A percentile compares a stretch with the other conserved stretches of the same genome.
phyloP scores from a whole-genome alignment of 345 rosid genomes.

The Eucalyptus erythrocorys region DNA sequence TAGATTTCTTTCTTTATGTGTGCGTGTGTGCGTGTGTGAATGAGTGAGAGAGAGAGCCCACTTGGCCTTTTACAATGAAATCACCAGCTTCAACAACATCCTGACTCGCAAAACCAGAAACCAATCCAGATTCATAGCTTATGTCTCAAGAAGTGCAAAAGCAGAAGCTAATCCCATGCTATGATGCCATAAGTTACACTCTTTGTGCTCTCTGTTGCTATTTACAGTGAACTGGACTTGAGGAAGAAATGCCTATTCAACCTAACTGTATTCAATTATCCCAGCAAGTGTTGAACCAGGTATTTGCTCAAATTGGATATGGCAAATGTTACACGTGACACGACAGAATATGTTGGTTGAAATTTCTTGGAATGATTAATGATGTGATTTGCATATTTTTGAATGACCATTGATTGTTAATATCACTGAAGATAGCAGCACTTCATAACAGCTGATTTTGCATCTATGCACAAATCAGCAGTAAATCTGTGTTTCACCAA shows the following conservation, averaged over 20 bases:
- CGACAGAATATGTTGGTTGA: neutral
- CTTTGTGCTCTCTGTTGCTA: constrained; percentile 5
- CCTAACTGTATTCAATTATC: neutral
- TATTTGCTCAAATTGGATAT: neutral
- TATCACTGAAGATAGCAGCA: neutral
- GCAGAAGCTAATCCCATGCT: constrained; percentile 28
- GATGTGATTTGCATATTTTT: neutral
- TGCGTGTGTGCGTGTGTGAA: rapidly evolving
- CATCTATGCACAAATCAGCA: neutral
- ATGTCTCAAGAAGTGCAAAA: constrained; percentile 17
- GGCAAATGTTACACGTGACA: neutral
- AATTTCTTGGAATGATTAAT: neutral
- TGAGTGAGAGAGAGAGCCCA: neutral
- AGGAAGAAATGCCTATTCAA: constrained; percentile 12
- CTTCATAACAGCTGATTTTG: neutral
- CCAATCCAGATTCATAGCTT: constrained; percentile 49
- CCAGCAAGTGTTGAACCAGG: neutral
- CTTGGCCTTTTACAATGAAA: constrained; percentile 53
- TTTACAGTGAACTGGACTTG: constrained; percentile 8
- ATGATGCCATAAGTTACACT: constrained; percentile 19
- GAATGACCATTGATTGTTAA: neutral
- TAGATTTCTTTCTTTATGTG: neutral
- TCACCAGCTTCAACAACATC: constrained; percentile 55
- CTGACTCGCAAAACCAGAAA: constrained; percentile 62
- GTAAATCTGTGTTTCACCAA: neutral